Conservation (phyloP, 768 basidiomycete genomes). For the Boletus rubescentipes region DNA sequence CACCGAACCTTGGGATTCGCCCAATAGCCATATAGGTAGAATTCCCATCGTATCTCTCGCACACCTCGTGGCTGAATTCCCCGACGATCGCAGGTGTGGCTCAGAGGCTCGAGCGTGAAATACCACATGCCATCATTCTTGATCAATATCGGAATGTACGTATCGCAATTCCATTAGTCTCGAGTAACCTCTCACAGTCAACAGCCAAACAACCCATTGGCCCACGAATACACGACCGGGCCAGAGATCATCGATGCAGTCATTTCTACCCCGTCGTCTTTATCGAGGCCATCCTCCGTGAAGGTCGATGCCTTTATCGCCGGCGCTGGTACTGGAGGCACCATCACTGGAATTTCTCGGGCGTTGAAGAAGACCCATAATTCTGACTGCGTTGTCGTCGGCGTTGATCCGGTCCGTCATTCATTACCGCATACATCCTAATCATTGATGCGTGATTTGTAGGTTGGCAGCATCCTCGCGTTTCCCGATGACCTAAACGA, state of each 20-base stretch:
- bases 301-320: conserved; percentile 83
- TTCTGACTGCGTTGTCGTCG: conserved; percentile 70
- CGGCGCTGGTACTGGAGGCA: conserved; percentile 94
- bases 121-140: conserved; percentile 84
- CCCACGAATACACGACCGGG: conserved; percentile 88
- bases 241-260: conserved; percentile 89
- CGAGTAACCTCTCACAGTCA: not conserved
- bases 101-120: conserved; percentile 67
- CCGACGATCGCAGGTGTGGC: conserved; percentile 88
- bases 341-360: conserved; percentile 82
- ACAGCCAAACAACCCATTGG: conserved; percentile 81
- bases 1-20: conserved; percentile 84
- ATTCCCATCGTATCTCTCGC: conserved; percentile 30
- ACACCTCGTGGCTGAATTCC: conserved; percentile 82
- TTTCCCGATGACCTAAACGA: conserved; percentile 63
- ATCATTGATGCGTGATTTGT: conserved; percentile 11
- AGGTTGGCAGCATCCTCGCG: conserved; percentile 90
- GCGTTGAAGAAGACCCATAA: conserved; percentile 82
- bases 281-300: conserved; percentile 56
- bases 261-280: conserved; percentile 59
- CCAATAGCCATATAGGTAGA: conserved; percentile 90
- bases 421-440: not conserved
- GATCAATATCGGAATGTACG: conserved; percentile 86
- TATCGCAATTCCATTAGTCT: not conserved
- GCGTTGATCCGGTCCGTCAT: conserved; percentile 75